Base-by-base conservation (phyloP, 208 protist species). In the Crithidia acanthocephali region DNA sequence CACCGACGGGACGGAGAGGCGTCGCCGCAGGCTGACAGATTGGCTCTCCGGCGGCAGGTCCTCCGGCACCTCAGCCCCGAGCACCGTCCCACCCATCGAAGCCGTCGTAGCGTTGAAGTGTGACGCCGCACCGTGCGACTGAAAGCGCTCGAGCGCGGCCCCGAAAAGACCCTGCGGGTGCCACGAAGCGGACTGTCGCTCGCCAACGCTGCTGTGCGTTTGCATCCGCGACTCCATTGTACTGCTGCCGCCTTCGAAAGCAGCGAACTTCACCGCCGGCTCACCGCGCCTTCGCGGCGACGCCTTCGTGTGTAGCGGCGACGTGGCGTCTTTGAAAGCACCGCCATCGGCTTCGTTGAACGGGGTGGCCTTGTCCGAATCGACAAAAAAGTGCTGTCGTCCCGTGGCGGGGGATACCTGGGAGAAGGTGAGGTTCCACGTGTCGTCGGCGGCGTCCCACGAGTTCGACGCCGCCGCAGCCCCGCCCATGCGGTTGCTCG, bases 71-170 rank as follows among this genome's bases (percentile, higher is more conserved):
- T 74, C 55, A 2, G 47, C 20, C 42, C 30, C 48, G 10, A 84
- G 50, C 42, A 72, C 62, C 27, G 76, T 55, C 28, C 55, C 68
- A n/a, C n/a, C 37, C 68, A 80, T 57, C 5, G 68, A 80, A 1
- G 27, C 33, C 9, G 52, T 55, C 9, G 18, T 37, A 10, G 4
- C 27, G 18, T 32, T 70, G 27, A 16, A 11, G 27, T 37, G n/a
- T 25, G 37, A 45, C 11, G 20, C 23, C 1, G 53, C 53, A 32
- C 42, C 53, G 18, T 37, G 53, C 3, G 53, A 1, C 44, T 62
- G 42, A 42, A 62, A 71, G 10, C 53, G 44, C 30, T 62, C 55
- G 3, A 62, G 42, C 1, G 47, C 30, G 6, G 37, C 61, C 10
- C 61, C 53, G 7, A 72, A 30, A 5, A 78, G 18, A 1, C 72